A percentile compares a stretch with the other conserved stretches of the same genome.
Evolutionary conservation across 2,329 filamentous ascomycete species (phyloP).

Genomic region (Neoscytalidium dimidiatum): DNA sequence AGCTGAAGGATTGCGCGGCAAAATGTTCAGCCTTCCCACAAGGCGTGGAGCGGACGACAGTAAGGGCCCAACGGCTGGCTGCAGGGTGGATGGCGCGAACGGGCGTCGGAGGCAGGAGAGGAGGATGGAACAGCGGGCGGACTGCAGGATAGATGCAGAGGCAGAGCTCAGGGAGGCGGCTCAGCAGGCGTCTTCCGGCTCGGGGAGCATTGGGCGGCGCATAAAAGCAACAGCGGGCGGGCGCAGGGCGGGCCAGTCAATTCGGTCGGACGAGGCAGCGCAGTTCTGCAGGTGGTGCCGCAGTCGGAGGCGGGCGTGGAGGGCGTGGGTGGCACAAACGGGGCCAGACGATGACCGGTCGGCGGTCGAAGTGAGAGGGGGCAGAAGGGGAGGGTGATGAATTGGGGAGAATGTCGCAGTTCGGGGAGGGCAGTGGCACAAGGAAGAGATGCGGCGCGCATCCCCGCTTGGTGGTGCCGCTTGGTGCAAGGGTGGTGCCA

Average conservation of each 20-base stretch:
- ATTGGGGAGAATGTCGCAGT: constrained; percentile 11
- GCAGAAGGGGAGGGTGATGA: not conserved
- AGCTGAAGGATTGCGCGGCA: not conserved
- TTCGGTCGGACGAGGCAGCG: not conserved
- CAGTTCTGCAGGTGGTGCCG: constrained; percentile 1
- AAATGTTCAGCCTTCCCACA: not conserved
- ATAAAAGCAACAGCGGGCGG: constrained; percentile 12
- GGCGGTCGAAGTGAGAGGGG: not conserved
- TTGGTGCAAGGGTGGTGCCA: constrained; percentile 9
- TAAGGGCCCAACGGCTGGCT: constrained; percentile 14
- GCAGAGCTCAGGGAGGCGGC: not conserved
- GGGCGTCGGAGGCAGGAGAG: not conserved
- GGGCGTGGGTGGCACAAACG: not conserved
- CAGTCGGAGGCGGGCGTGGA: not conserved
- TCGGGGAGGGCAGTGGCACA: constrained; percentile 2
- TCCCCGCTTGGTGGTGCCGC: constrained; percentile 6
- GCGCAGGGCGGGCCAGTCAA: not conserved
- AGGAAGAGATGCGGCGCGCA: not conserved
- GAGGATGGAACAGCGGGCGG: not conserved
- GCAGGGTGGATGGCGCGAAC: constrained; percentile 15
- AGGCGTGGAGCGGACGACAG: not conserved
- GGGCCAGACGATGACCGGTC: not conserved
- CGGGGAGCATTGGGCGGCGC: constrained; percentile 7
- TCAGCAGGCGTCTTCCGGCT: not conserved
- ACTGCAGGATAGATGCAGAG: not conserved